Percentiles rank a stretch among this genome's conserved stretches.
phyloP scores from a whole-genome alignment of 2,329 filamentous ascomycete genomes.

The Pseudopyricularia javanii region DNA sequence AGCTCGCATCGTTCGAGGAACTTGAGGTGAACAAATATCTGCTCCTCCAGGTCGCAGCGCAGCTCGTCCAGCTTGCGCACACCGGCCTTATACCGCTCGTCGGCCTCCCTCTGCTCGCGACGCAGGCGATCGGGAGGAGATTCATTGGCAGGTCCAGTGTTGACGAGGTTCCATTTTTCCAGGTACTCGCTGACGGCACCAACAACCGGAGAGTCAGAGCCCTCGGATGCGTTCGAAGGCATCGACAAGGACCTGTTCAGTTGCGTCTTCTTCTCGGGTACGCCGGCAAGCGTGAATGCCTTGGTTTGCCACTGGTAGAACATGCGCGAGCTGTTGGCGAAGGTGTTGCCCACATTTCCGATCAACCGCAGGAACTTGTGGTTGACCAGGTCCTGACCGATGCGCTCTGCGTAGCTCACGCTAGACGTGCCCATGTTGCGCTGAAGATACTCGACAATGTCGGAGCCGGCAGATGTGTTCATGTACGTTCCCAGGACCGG shows the following conservation, averaged over 20 bases:
- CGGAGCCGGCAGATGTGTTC: constrained; percentile 81
- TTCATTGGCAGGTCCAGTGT: constrained; percentile 84
- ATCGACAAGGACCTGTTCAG: constrained; percentile 65
- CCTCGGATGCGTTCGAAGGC: constrained; percentile 41
- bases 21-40: constrained; percentile 81
- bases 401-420: constrained; percentile 82
- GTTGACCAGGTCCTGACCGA: constrained; percentile 83
- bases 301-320: constrained; percentile 96
- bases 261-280: constrained; percentile 75
- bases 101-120: constrained; percentile 77
- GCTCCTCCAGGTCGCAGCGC: constrained; percentile 89
- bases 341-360: constrained; percentile 87
- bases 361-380: constrained; percentile 82
- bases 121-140: constrained; percentile 77
- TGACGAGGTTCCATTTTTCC: constrained; percentile 84
- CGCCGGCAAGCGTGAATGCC: constrained; percentile 74
- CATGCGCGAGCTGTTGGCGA: constrained; percentile 95
- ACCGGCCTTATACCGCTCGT: constrained; percentile 83
- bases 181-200: constrained; percentile 81
- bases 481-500: constrained; percentile 89
- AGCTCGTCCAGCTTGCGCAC: constrained; percentile 81
- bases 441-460: constrained; percentile 93
- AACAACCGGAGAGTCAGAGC: constrained; percentile 65
- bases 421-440: constrained; percentile 73
- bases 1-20: constrained; percentile 97